phyloP scores from a whole-genome alignment of 257 asterid species.

The Phtheirospermum japonicum region DNA sequence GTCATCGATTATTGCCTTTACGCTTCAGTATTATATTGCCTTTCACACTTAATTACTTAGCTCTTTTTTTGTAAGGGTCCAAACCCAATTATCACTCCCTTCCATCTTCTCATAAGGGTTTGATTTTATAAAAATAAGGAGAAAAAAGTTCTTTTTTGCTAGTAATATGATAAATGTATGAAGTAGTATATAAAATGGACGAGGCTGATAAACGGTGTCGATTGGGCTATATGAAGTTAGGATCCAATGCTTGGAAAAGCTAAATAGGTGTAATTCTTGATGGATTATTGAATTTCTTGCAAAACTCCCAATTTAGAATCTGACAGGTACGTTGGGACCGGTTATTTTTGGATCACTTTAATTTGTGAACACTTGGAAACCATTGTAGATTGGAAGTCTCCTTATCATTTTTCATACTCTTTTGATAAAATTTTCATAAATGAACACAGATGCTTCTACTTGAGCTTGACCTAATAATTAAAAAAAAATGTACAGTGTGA shows the following conservation, averaged over 20 bases:
- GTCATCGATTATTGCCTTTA: neutral
- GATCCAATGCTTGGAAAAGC: slow-evolving; percentile 6
- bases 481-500: too few species aligned
- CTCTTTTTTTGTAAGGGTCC: too few species aligned
- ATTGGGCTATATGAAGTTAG: slow-evolving; percentile 1
- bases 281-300: neutral
- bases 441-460: too few species aligned
- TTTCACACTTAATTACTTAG: neutral
- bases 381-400: neutral
- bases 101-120: too few species aligned
- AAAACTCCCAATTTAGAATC: too few species aligned
- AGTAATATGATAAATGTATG: too few species aligned
- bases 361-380: neutral
- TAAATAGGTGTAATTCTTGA: neutral
- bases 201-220: slow-evolving; percentile 5
- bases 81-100: neutral
- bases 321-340: neutral
- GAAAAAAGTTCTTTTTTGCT: too few species aligned
- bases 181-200: neutral
- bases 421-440: neutral
- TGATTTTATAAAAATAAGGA: too few species aligned
- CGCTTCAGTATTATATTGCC: neutral
- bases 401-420: neutral
- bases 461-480: too few species aligned
- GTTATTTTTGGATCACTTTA: neutral